Evolutionary conservation across 2,329 filamentous ascomycete species (phyloP), one percentile per base, ranked within the genome.

Genomic region (Biscogniauxia sp.): DNA sequence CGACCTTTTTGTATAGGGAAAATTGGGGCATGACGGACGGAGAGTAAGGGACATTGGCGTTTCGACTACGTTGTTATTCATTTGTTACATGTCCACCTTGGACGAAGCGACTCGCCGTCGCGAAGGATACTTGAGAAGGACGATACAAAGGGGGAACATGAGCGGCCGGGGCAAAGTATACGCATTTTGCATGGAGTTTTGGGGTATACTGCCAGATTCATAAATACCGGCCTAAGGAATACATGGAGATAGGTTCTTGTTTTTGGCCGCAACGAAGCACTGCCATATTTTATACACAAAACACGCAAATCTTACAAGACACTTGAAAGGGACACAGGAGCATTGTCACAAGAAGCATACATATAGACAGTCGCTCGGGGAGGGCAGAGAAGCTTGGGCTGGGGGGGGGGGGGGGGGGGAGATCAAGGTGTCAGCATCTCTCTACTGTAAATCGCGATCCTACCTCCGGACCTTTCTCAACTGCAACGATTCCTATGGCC

Each of bases 141-240:
- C 19, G 7, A 51, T 62, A 61, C 54, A 62, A 57, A 20, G 50
- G 54, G n/a, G 51, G 61, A 25, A 23, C 23, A 23, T 54, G 56
- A 60, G 54, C 55, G 37, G 59, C 57, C 64, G 64, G 65, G 63
- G 19, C 54, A 65, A 69, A 61, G 62, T 67, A 70, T 45, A 68
- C 67, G 66, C 66, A 69, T 70, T 23, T 23, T 66, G 61, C 65
- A 66, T 68, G 69, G 69, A 66, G 64, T 68, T 68, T 53, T 6
- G 51, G 59, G 26, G 26, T 28, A 3, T 20, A 13, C 8, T 28
- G 5, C 13, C 6, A 3, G 9, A 45, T 57, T 53, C 41, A 51
- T 23, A 32, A 19, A 51, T 20, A 51, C 50, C 50, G 19, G 5
- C 25, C 20, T 17, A 17, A 19, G 50, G 2, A 54, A 17, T 11